phyloP scores from a whole-genome alignment of 2,329 filamentous ascomycete species.

The Fusarium sp. region DNA sequence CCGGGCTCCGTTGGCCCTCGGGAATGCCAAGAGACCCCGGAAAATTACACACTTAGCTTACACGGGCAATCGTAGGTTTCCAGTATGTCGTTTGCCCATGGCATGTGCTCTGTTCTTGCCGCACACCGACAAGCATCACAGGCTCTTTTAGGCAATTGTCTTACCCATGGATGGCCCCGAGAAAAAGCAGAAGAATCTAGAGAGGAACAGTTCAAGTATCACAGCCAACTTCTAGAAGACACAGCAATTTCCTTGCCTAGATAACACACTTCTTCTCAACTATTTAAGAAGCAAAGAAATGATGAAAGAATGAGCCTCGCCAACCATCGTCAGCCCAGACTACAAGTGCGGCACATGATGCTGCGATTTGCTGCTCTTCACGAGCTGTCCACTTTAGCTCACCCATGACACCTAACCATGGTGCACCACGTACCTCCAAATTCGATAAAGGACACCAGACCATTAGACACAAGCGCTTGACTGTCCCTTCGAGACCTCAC shows the following conservation, averaged over 20 bases:
- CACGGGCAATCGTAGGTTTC: not conserved
- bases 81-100: conserved; percentile 7
- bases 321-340: conserved; percentile 15
- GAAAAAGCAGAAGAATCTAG: not conserved
- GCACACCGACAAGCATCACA: conserved; percentile 2
- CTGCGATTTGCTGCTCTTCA: conserved; percentile 8
- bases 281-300: not conserved
- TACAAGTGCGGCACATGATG: conserved; percentile 28
- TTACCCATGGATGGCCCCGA: not conserved
- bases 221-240: not conserved
- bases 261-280: not conserved
- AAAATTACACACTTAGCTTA: conserved; percentile 1
- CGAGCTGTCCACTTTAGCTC: conserved; percentile 9
- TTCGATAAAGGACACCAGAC: conserved; percentile 23
- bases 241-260: not conserved
- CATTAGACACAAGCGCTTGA: conserved; percentile 22
- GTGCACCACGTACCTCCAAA: conserved; percentile 2
- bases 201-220: not conserved
- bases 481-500: not conserved
- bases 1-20: conserved; percentile 42
- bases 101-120: conserved; percentile 13
- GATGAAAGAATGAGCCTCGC: not conserved
- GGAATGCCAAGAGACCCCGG: conserved; percentile 27
- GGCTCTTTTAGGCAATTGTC: not conserved
- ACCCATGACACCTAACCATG: not conserved